Conservation (phyloP, 495 filamentous ascomycete species). For the Xylaria venustula region DNA sequence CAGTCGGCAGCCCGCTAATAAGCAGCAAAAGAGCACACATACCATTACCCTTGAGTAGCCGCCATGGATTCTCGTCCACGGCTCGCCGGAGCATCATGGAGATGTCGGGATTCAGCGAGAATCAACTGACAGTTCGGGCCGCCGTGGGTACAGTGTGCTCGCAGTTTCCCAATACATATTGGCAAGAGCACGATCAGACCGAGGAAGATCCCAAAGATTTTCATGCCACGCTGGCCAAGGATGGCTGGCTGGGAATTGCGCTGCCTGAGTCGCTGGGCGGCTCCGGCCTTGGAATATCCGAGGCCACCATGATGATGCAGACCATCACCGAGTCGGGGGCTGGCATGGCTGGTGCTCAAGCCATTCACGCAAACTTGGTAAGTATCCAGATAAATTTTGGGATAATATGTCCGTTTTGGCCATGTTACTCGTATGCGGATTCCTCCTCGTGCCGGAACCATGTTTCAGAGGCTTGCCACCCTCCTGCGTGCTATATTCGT, state of each 20-base stretch:
- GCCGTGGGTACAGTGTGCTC: slow-evolving; percentile 68
- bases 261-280: slow-evolving; percentile 71
- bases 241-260: slow-evolving; percentile 82
- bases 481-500: too few relatives aligned
- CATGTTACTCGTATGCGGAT: too few relatives aligned
- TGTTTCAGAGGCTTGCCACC: not conserved
- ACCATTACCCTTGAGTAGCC: not conserved
- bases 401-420: too few relatives aligned
- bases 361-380: slow-evolving; percentile 66
- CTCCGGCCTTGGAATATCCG: slow-evolving; percentile 72
- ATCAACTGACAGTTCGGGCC: slow-evolving; percentile 69
- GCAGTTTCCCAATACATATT: slow-evolving; percentile 63
- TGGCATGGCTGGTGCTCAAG: slow-evolving; percentile 74
- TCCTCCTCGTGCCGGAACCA: not conserved
- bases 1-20: not conserved
- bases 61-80: slow-evolving; percentile 23
- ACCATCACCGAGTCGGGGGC: slow-evolving; percentile 75
- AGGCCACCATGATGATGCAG: slow-evolving; percentile 84
- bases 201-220: slow-evolving; percentile 70
- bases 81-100: slow-evolving; percentile 58
- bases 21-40: not conserved
- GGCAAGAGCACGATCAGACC: slow-evolving; percentile 66
- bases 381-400: too few relatives aligned
- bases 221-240: slow-evolving; percentile 70
- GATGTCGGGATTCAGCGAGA: slow-evolving; percentile 66